Conservation (phyloP, 768 basidiomycete genomes). For the Vararia minispora region DNA sequence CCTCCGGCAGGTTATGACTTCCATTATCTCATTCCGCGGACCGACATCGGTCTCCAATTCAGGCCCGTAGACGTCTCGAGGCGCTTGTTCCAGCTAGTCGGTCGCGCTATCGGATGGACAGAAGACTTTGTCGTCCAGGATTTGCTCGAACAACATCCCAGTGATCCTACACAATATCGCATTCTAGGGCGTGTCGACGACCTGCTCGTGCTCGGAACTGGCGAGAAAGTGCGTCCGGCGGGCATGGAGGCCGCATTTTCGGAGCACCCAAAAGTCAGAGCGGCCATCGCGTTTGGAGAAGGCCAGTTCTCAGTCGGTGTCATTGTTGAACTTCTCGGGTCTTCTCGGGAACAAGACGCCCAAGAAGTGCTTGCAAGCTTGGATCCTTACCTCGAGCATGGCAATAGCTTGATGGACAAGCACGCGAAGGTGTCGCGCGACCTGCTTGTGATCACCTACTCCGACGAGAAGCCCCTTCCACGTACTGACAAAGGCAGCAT, state of each 20-base stretch:
- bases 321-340: constrained; percentile 22
- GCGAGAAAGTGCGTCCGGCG: constrained; percentile 30
- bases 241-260: constrained; percentile 22
- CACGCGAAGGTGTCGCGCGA: constrained; percentile 27
- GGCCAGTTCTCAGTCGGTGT: constrained; percentile 25
- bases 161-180: constrained; percentile 20
- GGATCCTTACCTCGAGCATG: constrained; percentile 23
- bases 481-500: constrained; percentile 30
- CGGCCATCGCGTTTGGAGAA: constrained; percentile 27
- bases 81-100: constrained; percentile 20
- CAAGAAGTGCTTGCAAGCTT: constrained; percentile 16
- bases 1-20: constrained; percentile 24
- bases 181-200: constrained; percentile 31
- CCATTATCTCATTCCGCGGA: constrained; percentile 27
- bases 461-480: constrained; percentile 21
- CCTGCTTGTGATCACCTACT: constrained; percentile 27
- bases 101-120: constrained; percentile 24
- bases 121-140: constrained; percentile 27
- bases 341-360: background rate
- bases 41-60: constrained; percentile 21
- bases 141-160: constrained; percentile 24
- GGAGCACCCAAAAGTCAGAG: constrained; percentile 27
- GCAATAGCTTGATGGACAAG: constrained; percentile 25
- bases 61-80: constrained; percentile 18
- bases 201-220: constrained; percentile 30